Evolutionary conservation across 2,329 filamentous ascomycete species (phyloP).

Genomic region (Xylariales sp.): DNA sequence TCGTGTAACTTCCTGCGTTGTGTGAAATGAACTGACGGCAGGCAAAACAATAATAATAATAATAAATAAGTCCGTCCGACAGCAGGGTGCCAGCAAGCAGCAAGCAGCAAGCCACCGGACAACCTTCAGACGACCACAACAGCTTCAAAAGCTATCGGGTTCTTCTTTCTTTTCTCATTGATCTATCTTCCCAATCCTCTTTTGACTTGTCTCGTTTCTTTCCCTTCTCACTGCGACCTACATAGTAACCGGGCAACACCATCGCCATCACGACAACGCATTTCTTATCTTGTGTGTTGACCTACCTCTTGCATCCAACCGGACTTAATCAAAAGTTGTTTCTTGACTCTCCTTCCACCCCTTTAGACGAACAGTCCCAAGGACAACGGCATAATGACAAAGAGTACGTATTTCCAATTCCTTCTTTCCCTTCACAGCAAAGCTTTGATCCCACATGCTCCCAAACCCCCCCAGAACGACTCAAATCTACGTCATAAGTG

Average conservation of each 20-base stretch:
- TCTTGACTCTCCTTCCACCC: not conserved
- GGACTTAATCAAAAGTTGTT: constrained; percentile 36
- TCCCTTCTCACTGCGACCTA: not conserved
- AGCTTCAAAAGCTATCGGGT: constrained; percentile 1
- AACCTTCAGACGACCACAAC: not conserved
- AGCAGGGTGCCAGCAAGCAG: not conserved
- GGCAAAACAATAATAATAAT: not conserved
- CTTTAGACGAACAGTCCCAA: constrained; percentile 6
- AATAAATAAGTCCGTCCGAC: constrained; percentile 12
- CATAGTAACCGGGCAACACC: not conserved
- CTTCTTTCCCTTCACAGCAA: not conserved
- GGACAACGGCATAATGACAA: constrained; percentile 20
- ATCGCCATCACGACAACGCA: not conserved
- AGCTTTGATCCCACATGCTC: not conserved
- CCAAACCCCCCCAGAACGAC: not conserved
- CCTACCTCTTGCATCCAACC: constrained; percentile 12
- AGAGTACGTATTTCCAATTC: constrained; percentile 8
- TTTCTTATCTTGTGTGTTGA: not conserved
- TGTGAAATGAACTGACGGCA: constrained; percentile 14
- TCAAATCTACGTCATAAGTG: not conserved
- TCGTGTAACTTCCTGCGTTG: constrained; percentile 24
- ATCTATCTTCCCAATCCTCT: constrained; percentile 1
- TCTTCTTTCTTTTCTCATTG: not conserved
- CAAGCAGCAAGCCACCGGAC: constrained; percentile 11
- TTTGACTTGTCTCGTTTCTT: not conserved